phyloP scores from a whole-genome alignment of 2,329 filamentous ascomycete genomes.

The Coniochaeta sp. region DNA sequence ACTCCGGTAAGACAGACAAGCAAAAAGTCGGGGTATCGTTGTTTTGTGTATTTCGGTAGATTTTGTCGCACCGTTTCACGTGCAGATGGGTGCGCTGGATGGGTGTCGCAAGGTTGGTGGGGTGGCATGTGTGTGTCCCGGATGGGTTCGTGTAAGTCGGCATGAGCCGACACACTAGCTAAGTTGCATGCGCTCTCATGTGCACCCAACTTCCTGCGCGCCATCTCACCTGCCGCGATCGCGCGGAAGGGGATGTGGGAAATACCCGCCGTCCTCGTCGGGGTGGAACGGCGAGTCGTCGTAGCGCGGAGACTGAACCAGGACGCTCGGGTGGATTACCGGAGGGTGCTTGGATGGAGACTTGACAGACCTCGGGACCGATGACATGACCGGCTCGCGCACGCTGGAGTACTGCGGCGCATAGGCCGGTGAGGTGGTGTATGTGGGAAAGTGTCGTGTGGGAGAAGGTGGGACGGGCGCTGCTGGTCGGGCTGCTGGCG shows the following conservation, averaged over 20 bases:
- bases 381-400: conserved; percentile 9
- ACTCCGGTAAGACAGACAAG: neutral
- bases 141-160: neutral
- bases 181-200: neutral
- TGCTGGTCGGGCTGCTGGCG: conserved; percentile 10
- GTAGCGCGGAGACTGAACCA: conserved; percentile 1
- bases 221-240: neutral
- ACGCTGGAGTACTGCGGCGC: conserved; percentile 7
- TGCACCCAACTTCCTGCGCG: neutral
- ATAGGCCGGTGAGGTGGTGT: conserved; percentile 5
- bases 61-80: neutral
- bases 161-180: neutral
- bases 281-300: conserved; percentile 2
- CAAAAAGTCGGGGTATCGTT: neutral
- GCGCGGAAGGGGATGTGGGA: neutral
- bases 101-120: neutral
- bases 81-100: neutral
- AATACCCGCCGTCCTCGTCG: conserved; percentile 1
- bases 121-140: neutral
- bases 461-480: conserved; percentile 1
- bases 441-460: neutral
- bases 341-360: conserved; percentile 7
- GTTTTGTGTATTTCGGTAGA: neutral
- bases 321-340: neutral
- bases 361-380: conserved; percentile 9